These are phyloP conservation scores for Tuber melanosporum DNA, from an alignment of 495 filamentous ascomycete genomes.

Conservation along the genomic window DNA sequence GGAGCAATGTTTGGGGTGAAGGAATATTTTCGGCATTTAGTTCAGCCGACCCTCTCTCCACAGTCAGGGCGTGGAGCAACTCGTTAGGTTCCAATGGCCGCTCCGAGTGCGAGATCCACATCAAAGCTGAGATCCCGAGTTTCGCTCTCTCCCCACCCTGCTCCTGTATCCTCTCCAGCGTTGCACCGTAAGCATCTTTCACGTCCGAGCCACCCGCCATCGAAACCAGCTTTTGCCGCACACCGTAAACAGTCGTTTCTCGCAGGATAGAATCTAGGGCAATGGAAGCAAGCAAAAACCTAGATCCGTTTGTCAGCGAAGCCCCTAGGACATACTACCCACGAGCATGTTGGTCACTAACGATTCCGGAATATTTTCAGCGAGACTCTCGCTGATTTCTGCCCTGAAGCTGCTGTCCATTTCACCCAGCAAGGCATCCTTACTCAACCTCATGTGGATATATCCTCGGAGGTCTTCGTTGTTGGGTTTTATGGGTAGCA, in stretches of 20 bases:
- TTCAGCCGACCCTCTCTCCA: background rate
- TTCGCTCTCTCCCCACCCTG: background rate
- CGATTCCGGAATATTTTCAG: background rate
- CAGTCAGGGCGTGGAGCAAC: background rate
- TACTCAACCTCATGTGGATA: background rate
- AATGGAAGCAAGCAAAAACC: background rate
- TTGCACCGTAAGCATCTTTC: background rate
- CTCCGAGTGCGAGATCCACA: background rate
- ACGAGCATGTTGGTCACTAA: background rate
- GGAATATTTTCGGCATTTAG: background rate
- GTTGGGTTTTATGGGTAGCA: background rate
- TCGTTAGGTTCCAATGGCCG: background rate
- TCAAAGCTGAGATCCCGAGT: background rate
- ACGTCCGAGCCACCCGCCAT: background rate
- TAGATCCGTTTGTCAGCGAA: background rate
- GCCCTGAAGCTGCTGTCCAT: background rate
- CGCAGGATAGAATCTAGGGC: background rate
- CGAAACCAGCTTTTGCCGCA: background rate
- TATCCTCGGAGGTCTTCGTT: background rate
- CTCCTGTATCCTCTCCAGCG: background rate
- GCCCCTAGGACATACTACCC: background rate
- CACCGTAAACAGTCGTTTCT: background rate
- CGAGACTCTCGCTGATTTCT: background rate
- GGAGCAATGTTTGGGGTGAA: background rate
- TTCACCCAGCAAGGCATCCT: background rate